These are phyloP conservation scores for Entophlyctis luteolus DNA, from an alignment of 192 early-diverging fungal species.

Conservation along the genomic window DNA sequence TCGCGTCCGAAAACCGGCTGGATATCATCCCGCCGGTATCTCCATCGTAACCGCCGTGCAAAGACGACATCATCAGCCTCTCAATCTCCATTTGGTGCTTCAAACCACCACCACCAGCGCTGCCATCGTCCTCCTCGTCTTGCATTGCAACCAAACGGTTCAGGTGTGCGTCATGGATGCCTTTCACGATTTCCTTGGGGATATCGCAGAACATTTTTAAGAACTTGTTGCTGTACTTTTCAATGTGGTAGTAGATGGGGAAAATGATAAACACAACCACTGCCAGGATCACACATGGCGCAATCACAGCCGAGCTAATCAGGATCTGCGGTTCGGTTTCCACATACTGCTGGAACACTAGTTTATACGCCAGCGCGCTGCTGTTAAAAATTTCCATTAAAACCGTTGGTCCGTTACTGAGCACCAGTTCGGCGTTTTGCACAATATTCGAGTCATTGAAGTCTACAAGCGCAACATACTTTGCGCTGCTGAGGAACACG, in stretches of 20 bases:
- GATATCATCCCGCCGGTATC: no score
- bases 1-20: no score
- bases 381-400: slow-evolving; percentile 27
- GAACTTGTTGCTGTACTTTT: slow-evolving; percentile 22
- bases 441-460: background rate
- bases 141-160: slow-evolving; percentile 11
- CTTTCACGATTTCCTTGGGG: slow-evolving; percentile 42
- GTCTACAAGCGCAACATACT: background rate
- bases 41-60: no score
- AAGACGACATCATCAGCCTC: background rate
- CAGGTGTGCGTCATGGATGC: slow-evolving; percentile 34
- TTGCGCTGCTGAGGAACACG: background rate
- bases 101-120: slow-evolving; percentile 3
- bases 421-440: slow-evolving; percentile 1
- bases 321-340: background rate
- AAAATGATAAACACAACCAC: slow-evolving; percentile 29
- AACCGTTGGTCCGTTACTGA: slow-evolving; percentile 18
- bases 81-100: background rate
- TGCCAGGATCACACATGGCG: slow-evolving; percentile 17
- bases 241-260: slow-evolving; percentile 32
- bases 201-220: slow-evolving; percentile 39
- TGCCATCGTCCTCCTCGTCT: slow-evolving; percentile 31
- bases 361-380: slow-evolving; percentile 5
- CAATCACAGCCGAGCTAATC: slow-evolving; percentile 13
- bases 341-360: background rate